phyloP scores from a whole-genome alignment of 305 asterid genomes.

The Euphrasia arctica region DNA sequence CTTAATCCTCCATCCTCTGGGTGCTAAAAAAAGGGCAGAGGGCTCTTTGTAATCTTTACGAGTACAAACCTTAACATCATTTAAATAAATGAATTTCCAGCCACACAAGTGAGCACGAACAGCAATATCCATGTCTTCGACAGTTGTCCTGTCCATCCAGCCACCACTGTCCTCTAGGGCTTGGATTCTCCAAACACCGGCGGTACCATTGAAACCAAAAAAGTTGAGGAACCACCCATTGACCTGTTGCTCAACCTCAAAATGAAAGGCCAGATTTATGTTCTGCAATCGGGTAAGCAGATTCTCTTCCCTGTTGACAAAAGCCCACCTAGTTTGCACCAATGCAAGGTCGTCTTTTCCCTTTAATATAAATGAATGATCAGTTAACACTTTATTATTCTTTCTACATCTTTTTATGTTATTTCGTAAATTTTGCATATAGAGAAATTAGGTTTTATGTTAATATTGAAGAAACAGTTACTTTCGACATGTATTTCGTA shows the following conservation, averaged over 20 bases:
- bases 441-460: too few species aligned
- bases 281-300: slow-evolving; percentile 47
- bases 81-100: slow-evolving; percentile 52
- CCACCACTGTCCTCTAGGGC: slow-evolving; percentile 61
- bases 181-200: slow-evolving; percentile 63
- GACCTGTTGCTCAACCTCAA: slow-evolving; percentile 63
- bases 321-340: slow-evolving; percentile 60
- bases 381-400: too few species aligned
- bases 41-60: too few species aligned
- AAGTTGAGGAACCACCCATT: slow-evolving; percentile 47
- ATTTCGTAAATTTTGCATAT: too few species aligned
- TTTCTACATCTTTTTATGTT: too few species aligned
- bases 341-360: slow-evolving; percentile 49
- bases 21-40: too few species aligned
- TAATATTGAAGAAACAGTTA: too few species aligned
- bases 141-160: slow-evolving; percentile 57
- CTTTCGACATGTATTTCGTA: too few species aligned
- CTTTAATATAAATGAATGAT: slow-evolving; percentile 24
- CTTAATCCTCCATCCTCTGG: too few species aligned
- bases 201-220: slow-evolving; percentile 62
- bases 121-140: slow-evolving; percentile 60
- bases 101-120: slow-evolving; percentile 57
- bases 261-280: slow-evolving; percentile 51
- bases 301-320: slow-evolving; percentile 57
- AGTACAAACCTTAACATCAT: slow-evolving; percentile 42